Evolutionary conservation across 768 basidiomycete genomes (phyloP), one percentile per base, ranked within the genome.

Genomic region (Porphyrellus cyaneotinctus): DNA sequence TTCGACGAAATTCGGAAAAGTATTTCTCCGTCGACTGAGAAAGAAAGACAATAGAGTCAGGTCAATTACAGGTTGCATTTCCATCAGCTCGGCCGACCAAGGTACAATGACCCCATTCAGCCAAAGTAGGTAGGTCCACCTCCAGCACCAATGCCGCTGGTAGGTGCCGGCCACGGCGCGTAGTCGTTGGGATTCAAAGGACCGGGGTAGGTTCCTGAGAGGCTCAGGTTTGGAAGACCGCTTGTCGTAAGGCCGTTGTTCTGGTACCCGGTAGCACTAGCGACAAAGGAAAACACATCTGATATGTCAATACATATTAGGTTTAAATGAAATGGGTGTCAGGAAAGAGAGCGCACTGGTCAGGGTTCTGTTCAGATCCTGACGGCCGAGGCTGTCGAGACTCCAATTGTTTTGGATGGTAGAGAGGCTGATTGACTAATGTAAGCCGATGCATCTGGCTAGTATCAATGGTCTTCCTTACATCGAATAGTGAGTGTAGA

Each of bases 321-420:
- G 17, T 15, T 28, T n/a, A n/a, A n/a, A n/a, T n/a, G n/a, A 43
- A 20, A 35, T 4, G 33, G 8, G 17, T 11, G 17, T 13, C 13
- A 30, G 20, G 8, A 13, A 2, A 36, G 38, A 22, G 17, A 35
- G 8, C 62, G 38, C n/a, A 60, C 60, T 66, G 13, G 50, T 20
- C 17, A 61, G 49, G 10, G 57, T 75, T 70, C 71, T 69, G 66
- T 82, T 82, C 42, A 75, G 77, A 58, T 84, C 82, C 41, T 72
- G 71, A 38, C 83, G 76, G 18, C 83, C 84, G 20, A 85, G 79
- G 15, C 78, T 80, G 35, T 74, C 76, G 26, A 86, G 78, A 5
- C 68, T 66, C 83, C 84, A 85, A 68, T 85, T 86, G 33, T 75
- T 74, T 65, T 84, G 64, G 22, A 84, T 74, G 17, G 83, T 80